phyloP scores from a whole-genome alignment of 768 basidiomycete species.

The Clathrus columnatus region DNA sequence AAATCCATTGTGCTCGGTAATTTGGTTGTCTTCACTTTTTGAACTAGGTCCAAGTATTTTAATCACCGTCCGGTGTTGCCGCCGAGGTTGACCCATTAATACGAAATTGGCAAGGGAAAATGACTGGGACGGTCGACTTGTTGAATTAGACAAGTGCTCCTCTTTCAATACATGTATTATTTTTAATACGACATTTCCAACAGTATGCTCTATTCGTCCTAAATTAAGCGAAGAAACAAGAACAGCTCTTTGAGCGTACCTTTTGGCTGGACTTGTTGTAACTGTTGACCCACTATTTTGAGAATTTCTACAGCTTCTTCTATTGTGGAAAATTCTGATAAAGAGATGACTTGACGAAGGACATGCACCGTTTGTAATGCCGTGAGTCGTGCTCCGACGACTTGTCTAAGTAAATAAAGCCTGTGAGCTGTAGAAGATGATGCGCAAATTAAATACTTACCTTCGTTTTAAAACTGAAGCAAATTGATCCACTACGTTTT shows the following conservation, averaged over 20 bases:
- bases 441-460: background rate
- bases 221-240: slow-evolving; percentile 9
- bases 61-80: slow-evolving; percentile 35
- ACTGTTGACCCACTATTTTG: slow-evolving; percentile 63
- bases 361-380: slow-evolving; percentile 86
- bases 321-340: slow-evolving; percentile 78
- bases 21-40: slow-evolving; percentile 42
- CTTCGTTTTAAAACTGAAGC: slow-evolving; percentile 5
- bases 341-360: slow-evolving; percentile 81
- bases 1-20: slow-evolving; percentile 72
- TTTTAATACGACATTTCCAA: slow-evolving; percentile 90
- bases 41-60: slow-evolving; percentile 28
- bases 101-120: slow-evolving; percentile 81
- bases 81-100: slow-evolving; percentile 62
- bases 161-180: slow-evolving; percentile 91
- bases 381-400: slow-evolving; percentile 83
- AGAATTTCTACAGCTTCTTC: slow-evolving; percentile 78
- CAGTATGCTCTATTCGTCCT: slow-evolving; percentile 66
- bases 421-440: background rate
- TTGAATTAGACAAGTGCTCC: slow-evolving; percentile 50
- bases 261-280: slow-evolving; percentile 92
- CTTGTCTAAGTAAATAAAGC: slow-evolving; percentile 47
- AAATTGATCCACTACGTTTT: slow-evolving; percentile 7
- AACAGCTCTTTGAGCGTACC: slow-evolving; percentile 42
- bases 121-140: slow-evolving; percentile 25